A percentile compares a stretch with the other conserved stretches of the same genome.
These are phyloP conservation scores for Aspergillus sclerotialis DNA, from an alignment of 2,329 filamentous ascomycete genomes.

Conservation along the genomic window DNA sequence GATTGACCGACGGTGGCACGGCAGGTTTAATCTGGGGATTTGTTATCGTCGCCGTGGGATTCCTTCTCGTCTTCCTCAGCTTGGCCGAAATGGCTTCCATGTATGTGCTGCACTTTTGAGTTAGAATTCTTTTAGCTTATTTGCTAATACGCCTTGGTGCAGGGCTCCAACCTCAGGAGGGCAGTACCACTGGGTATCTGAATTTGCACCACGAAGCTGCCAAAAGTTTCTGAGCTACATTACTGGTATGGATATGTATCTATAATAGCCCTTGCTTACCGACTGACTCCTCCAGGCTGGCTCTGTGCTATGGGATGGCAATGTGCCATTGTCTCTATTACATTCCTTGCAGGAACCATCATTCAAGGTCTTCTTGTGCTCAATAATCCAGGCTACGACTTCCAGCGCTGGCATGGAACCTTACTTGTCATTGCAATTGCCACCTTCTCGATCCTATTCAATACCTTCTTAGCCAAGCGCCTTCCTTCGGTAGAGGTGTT, in stretches of 20 bases:
- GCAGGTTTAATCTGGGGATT: constrained; percentile 34
- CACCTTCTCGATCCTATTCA: constrained; percentile 34
- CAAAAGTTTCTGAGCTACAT: constrained; percentile 42
- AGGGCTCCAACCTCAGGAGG: constrained; percentile 36
- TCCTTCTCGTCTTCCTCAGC: constrained; percentile 29
- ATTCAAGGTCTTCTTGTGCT: constrained; percentile 41
- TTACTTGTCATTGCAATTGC: constrained; percentile 37
- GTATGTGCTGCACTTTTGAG: too few species aligned
- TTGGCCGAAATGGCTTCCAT: constrained; percentile 40
- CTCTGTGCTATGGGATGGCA: constrained; percentile 41
- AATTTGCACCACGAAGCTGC: constrained; percentile 36
- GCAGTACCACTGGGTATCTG: constrained; percentile 37
- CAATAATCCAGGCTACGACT: constrained; percentile 35
- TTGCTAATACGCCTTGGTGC: too few species aligned
- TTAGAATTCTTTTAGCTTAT: too few species aligned
- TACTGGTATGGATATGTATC: too few species aligned
- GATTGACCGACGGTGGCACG: constrained; percentile 30
- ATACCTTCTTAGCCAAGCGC: constrained; percentile 34
- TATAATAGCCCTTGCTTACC: too few species aligned
- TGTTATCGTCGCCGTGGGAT: constrained; percentile 23
- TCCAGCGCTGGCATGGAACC: constrained; percentile 39
- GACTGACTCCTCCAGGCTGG: too few species aligned
- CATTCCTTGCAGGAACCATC: constrained; percentile 38
- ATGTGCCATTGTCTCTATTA: constrained; percentile 36
- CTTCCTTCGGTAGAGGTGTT: constrained; percentile 33